Percentiles rank a stretch among this genome's conserved stretches.
Conservation (phyloP, 2,329 filamentous ascomycete species). For the Massarina eburnea region DNA sequence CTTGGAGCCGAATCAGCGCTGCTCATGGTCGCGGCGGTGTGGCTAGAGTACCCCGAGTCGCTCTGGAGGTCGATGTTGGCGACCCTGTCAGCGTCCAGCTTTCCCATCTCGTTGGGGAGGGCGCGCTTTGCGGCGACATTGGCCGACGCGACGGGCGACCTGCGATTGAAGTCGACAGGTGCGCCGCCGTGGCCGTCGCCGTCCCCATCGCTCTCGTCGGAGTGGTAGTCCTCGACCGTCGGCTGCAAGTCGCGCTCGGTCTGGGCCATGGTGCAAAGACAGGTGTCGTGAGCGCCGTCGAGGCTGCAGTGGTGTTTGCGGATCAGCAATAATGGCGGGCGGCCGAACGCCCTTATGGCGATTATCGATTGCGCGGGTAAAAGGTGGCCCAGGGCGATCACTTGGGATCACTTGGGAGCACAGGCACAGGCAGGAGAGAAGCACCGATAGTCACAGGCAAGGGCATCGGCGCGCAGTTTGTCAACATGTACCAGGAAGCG, state of each 20-base stretch:
- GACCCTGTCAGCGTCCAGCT: constrained; percentile 26
- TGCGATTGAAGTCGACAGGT: too few species aligned
- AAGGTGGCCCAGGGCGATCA: constrained; percentile 11
- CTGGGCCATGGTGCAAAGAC: constrained; percentile 25
- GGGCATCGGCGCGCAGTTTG: background rate
- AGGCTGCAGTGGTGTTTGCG: constrained; percentile 8
- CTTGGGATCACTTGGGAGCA: constrained; percentile 12
- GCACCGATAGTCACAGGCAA: background rate
- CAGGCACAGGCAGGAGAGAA: constrained; percentile 6
- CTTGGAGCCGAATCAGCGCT: constrained; percentile 56
- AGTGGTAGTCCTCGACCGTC: constrained; percentile 45
- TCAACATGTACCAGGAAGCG: background rate
- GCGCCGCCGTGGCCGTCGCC: too few species aligned
- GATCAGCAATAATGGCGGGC: constrained; percentile 1
- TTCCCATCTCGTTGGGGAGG: constrained; percentile 39
- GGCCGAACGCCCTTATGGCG: background rate
- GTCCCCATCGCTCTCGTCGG: constrained; percentile 37
- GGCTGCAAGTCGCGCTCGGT: constrained; percentile 22
- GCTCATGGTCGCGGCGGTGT: constrained; percentile 55
- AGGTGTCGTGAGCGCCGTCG: constrained; percentile 9
- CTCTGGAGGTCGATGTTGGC: constrained; percentile 53
- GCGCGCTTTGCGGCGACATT: constrained; percentile 55
- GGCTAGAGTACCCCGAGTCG: constrained; percentile 65
- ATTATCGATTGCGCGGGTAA: constrained; percentile 20
- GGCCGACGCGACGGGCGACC: constrained; percentile 48